Evolutionary conservation across 441 rosid species (phyloP).

Genomic region (Erodium trifolium): DNA sequence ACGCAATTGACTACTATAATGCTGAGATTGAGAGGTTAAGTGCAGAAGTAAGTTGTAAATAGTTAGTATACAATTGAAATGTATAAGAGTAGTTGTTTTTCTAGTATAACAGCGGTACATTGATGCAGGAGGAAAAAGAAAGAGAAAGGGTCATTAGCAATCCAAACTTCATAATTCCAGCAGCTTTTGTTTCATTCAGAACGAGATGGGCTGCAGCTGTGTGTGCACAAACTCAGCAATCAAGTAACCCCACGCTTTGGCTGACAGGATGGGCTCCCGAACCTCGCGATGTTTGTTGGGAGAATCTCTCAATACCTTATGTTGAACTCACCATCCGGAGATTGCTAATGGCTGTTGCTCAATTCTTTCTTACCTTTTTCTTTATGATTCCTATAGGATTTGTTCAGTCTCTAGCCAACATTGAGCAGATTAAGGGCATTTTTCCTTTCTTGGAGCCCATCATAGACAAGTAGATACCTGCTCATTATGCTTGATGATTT

Average conservation of each 20-base stretch:
- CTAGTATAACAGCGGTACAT: not conserved
- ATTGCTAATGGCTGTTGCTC: slow-evolving; percentile 60
- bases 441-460: slow-evolving; percentile 55
- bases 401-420: slow-evolving; percentile 86
- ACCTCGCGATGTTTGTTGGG: slow-evolving; percentile 92
- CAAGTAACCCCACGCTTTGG: slow-evolving; percentile 83
- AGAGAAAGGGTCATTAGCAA: slow-evolving; percentile 52
- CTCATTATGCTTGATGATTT: too few species aligned
- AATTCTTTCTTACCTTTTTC: slow-evolving; percentile 86
- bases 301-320: slow-evolving; percentile 80
- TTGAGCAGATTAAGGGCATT: slow-evolving; percentile 66
- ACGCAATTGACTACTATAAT: slow-evolving; percentile 59
- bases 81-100: not conserved
- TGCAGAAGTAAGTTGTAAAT: slow-evolving; percentile 46
- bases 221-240: slow-evolving; percentile 92
- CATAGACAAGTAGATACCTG: slow-evolving; percentile 40
- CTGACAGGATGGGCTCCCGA: slow-evolving; percentile 95
- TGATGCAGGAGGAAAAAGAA: slow-evolving; percentile 57
- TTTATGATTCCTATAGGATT: slow-evolving; percentile 89
- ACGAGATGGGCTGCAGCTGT: slow-evolving; percentile 98
- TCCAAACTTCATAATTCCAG: slow-evolving; percentile 73
- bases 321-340: slow-evolving; percentile 62
- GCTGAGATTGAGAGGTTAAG: slow-evolving; percentile 59
- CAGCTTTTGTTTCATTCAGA: slow-evolving; percentile 91
- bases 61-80: not conserved